Conservation (phyloP, 805 yeast genomes). For the Blastobotrys attinorum region DNA sequence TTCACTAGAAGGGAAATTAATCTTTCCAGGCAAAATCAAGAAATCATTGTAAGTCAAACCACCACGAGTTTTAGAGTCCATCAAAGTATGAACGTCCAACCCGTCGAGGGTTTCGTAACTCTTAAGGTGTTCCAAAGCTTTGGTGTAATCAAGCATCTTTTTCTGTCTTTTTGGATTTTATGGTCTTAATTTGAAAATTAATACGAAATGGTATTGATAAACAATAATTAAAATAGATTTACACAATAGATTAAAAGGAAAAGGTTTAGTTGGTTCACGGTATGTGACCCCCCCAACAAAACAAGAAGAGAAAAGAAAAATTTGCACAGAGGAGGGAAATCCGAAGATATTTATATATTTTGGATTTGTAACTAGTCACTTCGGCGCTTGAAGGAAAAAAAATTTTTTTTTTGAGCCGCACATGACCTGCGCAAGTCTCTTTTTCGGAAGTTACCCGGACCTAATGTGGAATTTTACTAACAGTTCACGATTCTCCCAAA, state of each 20-base stretch:
- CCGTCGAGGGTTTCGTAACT: conserved; percentile 75
- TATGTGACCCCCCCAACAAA: neutral
- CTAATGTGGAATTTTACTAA: too few species aligned
- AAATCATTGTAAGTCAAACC: conserved; percentile 98
- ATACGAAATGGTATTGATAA: too few species aligned
- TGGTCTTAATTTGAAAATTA: too few species aligned
- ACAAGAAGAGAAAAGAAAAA: neutral
- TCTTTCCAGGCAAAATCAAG: conserved; percentile 90
- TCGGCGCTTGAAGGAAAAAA: too few species aligned
- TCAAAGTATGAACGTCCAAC: conserved; percentile 68
- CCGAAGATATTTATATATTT: neutral
- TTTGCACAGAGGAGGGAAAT: neutral
- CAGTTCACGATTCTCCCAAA: too few species aligned
- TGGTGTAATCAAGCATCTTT: neutral
- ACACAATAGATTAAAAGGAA: neutral
- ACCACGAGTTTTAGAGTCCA: conserved; percentile 87
- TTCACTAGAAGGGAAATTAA: conserved; percentile 70
- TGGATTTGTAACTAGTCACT: too few species aligned
- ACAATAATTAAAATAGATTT: neutral
- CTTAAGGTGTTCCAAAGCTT: conserved; percentile 32
- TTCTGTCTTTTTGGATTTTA: neutral
- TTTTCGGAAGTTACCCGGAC: too few species aligned
- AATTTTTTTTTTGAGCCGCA: too few species aligned
- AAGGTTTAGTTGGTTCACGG: neutral
- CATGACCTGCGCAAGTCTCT: too few species aligned